phyloP scores from a whole-genome alignment of 176 grass and related monocot species.

The Echinochloa phyllopogon region DNA sequence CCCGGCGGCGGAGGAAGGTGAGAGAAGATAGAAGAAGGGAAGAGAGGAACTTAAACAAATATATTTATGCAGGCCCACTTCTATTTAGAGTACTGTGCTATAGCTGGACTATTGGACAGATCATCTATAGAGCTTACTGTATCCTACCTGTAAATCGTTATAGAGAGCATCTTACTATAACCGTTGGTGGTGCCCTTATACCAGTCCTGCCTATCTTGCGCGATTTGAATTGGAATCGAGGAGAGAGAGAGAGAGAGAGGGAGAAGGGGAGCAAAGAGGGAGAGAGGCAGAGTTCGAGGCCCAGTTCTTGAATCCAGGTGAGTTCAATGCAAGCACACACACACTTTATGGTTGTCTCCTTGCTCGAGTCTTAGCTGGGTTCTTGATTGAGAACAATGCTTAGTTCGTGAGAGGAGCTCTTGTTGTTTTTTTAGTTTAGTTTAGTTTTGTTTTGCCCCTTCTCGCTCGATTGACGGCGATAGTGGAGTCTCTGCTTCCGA shows the following conservation, averaged over 20 bases:
- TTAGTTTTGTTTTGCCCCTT: no score
- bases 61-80: no score
- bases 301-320: conserved; percentile 41
- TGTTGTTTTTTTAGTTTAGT: not conserved
- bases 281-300: not conserved
- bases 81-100: no score
- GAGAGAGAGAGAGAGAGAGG: not conserved
- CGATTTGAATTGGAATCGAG: conserved; percentile 39
- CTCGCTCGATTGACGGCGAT: not conserved
- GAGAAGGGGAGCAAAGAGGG: conserved; percentile 1
- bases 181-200: no score
- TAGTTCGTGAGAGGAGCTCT: not conserved
- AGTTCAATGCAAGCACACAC: conserved; percentile 14
- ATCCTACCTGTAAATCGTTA: no score
- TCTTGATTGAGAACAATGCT: not conserved
- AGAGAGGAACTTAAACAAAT: no score
- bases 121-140: no score
- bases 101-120: no score
- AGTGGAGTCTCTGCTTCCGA: not conserved
- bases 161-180: no score
- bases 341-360: not conserved
- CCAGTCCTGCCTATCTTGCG: not conserved
- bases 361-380: not conserved
- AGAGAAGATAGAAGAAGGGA: no score
- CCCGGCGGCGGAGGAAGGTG: no score